Evolutionary conservation across 352 stramenopile genomes (phyloP).

Genomic region (Phytopythium ostracodes): DNA sequence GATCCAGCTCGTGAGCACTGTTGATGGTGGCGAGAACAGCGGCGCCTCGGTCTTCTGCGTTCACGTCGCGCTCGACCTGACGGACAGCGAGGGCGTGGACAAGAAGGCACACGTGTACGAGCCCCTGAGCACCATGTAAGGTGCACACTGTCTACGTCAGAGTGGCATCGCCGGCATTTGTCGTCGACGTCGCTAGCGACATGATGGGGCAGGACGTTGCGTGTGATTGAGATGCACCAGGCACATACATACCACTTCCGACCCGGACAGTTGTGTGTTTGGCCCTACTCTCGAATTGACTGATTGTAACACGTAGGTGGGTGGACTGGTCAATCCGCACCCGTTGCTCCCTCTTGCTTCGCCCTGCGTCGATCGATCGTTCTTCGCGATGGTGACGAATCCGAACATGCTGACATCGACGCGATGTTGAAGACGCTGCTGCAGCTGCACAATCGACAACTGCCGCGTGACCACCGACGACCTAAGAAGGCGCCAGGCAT

Average conservation of each 20-base stretch:
- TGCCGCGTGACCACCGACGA: background rate
- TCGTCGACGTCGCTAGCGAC: too few relatives aligned
- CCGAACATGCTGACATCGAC: too few relatives aligned
- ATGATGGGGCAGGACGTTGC: background rate
- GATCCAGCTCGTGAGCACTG: conserved; percentile 56
- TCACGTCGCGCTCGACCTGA: conserved; percentile 70
- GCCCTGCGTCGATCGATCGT: background rate
- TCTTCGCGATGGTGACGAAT: background rate
- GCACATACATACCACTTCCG: background rate
- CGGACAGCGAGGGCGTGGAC: conserved; percentile 16
- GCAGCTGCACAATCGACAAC: conserved; percentile 4
- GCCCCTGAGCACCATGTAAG: conserved; percentile 63
- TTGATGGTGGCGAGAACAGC: conserved; percentile 31
- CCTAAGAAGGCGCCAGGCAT: background rate
- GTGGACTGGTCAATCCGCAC: background rate
- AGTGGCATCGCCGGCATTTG: too few relatives aligned
- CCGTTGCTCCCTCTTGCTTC: background rate
- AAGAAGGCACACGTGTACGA: conserved; percentile 71
- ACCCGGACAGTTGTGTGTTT: background rate
- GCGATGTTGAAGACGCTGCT: background rate
- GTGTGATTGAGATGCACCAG: background rate
- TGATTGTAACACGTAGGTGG: conserved; percentile 4
- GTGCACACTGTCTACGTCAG: background rate
- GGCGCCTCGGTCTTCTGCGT: conserved; percentile 66
- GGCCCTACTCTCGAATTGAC: background rate